Base-by-base conservation (phyloP, 768 basidiomycete genomes). In the Psilocybe cyanescens region DNA sequence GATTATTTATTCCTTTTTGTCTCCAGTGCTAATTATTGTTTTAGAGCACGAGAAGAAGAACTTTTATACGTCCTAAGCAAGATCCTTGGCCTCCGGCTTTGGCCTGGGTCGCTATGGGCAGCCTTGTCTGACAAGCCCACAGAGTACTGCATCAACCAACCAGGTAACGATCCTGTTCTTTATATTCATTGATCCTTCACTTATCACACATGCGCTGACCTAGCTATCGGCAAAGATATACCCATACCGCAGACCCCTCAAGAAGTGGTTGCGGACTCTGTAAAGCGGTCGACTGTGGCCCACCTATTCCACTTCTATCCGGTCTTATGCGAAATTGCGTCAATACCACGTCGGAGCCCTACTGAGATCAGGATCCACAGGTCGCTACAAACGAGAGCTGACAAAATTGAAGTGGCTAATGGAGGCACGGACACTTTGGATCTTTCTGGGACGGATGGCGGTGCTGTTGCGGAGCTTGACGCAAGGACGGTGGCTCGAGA, bases 241-340 rank as follows among this genome's bases (percentile, higher is more conserved):
- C 61, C 71, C 37, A 87, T 73, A 47, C 77, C 78, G 1, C 69
- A 83, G 16, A 73, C 80, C 1, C 83, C 88, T 0, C 76, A 84
- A 11, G 76, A 77, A 11, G 77, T 92, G 3, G 81, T 96, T 19
- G 79, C 87, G 0, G 88, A 94, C 61, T 85, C 90, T 0, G 85
- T 90, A 11, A 86, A 85, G 65, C 86, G 91, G 1, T 95, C 95
- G 1, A 73, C 86, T 0, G 81, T 86, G 14, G 94, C 91, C 0
- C 95, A 97, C 68, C 76, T 99, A 9, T 97, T 97, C 81, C 88
- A 95, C 70, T 88, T 97, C 60, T 96, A 96, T 69, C 77, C 86
- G 0, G 75, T 91, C 2, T 73, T 97, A 3, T 90, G 91, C 66
- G 88, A 94, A 67, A 89, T 97, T 50, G 88, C 85, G 7, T 86